Base-by-base conservation (phyloP, 805 yeast species). In the Ogataea parapolymorpha region DNA sequence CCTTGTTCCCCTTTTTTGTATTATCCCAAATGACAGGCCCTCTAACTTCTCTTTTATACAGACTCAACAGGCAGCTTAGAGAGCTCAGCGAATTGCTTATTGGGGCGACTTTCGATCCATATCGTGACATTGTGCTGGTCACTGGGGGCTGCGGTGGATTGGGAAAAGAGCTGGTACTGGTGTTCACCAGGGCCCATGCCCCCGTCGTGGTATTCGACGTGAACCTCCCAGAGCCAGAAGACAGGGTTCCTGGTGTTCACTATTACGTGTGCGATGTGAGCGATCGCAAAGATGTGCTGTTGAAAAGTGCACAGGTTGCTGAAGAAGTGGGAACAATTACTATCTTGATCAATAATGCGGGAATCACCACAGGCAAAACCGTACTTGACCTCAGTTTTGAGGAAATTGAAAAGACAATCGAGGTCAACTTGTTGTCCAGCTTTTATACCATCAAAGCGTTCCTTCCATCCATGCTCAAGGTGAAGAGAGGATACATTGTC, bases 111-210 rank as follows among this genome's bases (percentile, higher is more conserved):
- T 72, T 74, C 45, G 82, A 78, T 27, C 74, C 77, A 0, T 59
- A 56, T 17, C 61, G 67, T 9, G 95, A 86, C 54, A 67, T 83
- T 9, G 83, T 80, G 0, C 62, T 89, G 4, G 67, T 91, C 15
- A 90, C 98, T 0, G 98, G 98, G 0, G 98, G 97, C 0, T 58
- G 75, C 3, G 66, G 78, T 0, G 98, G 97, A 0, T 67, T 91
- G 8, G 98, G 98, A 0, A 65, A 64, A 30, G 85, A 79, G 47
- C 47, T 91, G 3, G 85, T 73, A 0, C 46, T 51, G 12, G 54
- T 55, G 17, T 72, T 90, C 39, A 60, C 65, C 5, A 48, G 49
- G 6, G 56, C 64, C 17, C 71, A 70, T 0, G 73, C 77, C 9
- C 70, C 59, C 20, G 83, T 86, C 0, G 79, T 84, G 1, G 84